Evolutionary conservation across 2,329 filamentous ascomycete genomes (phyloP).

Genomic region (Periconia sp.): DNA sequence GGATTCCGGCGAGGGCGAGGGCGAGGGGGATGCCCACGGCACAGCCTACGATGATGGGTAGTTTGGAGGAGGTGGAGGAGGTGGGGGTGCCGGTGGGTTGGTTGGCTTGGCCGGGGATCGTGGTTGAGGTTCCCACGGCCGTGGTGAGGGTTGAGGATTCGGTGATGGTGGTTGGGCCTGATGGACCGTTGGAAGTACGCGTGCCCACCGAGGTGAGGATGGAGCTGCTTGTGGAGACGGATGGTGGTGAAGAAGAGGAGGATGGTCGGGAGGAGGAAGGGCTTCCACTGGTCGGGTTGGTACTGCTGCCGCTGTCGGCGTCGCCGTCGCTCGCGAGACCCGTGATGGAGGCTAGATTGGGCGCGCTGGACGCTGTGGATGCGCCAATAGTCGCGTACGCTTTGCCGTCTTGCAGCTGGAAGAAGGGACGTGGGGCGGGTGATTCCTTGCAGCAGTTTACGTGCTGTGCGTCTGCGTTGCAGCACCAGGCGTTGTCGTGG

Average conservation of each 20-base stretch:
- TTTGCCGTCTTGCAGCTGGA: conserved; percentile 30
- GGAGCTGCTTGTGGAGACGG: background rate
- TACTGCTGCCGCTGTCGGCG: conserved; percentile 8
- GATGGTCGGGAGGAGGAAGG: conserved; percentile 7
- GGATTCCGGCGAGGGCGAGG: conserved; percentile 31
- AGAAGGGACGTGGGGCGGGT: conserved; percentile 35
- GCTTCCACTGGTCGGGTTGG: background rate
- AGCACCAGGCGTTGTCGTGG: conserved; percentile 40
- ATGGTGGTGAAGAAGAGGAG: conserved; percentile 6
- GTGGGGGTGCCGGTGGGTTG: background rate
- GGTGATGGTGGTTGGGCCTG: conserved; percentile 22
- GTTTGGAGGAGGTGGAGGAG: conserved; percentile 14
- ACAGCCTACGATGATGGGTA: conserved; percentile 36
- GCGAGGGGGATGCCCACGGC: conserved; percentile 40
- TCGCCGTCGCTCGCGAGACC: conserved; percentile 23
- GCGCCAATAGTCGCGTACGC: conserved; percentile 35
- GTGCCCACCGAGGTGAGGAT: conserved; percentile 21
- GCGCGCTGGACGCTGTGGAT: conserved; percentile 9
- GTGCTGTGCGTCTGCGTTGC: conserved; percentile 28
- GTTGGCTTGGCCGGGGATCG: background rate
- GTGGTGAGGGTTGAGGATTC: conserved; percentile 6
- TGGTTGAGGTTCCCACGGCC: conserved; percentile 1
- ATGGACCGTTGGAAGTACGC: conserved; percentile 20
- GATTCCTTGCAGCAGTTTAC: conserved; percentile 38
- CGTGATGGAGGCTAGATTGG: conserved; percentile 29